Conservation (phyloP, 306 rosid genomes). For the Quillaja saponaria region DNA sequence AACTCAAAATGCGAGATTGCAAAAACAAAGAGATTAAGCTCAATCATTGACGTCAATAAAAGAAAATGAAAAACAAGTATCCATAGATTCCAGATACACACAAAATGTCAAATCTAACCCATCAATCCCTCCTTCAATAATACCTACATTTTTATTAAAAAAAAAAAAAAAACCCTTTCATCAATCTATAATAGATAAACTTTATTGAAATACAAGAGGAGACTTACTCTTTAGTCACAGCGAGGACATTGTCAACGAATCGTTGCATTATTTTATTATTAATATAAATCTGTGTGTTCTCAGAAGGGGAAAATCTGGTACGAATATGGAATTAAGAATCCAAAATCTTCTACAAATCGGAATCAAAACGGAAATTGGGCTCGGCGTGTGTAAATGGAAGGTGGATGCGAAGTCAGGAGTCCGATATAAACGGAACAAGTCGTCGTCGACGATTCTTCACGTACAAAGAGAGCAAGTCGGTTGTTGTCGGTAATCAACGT, state of each 20-base stretch:
- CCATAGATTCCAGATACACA: not conserved
- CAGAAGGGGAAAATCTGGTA: not conserved
- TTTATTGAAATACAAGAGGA: too few relatives aligned
- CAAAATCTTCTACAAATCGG: slow-evolving; percentile 20
- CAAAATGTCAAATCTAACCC: not conserved
- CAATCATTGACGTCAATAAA: not conserved
- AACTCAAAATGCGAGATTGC: not conserved
- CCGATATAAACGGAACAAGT: slow-evolving; percentile 2
- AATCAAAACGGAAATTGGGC: not conserved
- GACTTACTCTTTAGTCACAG: slow-evolving; percentile 78
- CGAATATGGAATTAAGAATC: slow-evolving; percentile 17
- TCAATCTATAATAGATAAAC: too few relatives aligned
- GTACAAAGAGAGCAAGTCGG: slow-evolving; percentile 27
- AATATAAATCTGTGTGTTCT: slow-evolving; percentile 1
- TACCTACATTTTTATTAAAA: not conserved
- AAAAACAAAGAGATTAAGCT: not conserved
- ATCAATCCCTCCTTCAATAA: not conserved
- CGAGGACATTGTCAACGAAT: slow-evolving; percentile 65
- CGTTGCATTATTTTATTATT: slow-evolving; percentile 53
- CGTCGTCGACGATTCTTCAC: slow-evolving; percentile 14
- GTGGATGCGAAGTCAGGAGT: slow-evolving; percentile 22
- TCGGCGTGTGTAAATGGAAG: slow-evolving; percentile 17
- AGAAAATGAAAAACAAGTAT: not conserved
- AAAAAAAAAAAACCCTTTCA: not conserved
- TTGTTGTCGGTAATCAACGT: slow-evolving; percentile 26